Base-by-base conservation (phyloP, 1,284 basidiomycete genomes). In the Sparassis latifolia region DNA sequence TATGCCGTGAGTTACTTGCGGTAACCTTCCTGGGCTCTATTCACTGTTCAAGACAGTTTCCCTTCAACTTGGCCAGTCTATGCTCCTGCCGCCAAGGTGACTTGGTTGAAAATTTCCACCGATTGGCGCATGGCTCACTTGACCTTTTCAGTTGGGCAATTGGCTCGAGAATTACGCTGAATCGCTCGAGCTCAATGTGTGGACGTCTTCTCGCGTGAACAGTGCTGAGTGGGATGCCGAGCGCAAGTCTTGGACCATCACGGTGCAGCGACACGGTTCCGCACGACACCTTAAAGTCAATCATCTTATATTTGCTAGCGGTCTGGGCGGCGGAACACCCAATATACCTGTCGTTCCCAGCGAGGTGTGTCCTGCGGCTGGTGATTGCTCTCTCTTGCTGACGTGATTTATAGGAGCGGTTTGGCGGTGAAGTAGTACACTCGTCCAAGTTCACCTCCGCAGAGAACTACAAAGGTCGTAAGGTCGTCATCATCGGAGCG, bases 51-150 rank as follows among this genome's bases (percentile, higher is more conserved):
- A 7, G 6, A 10, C 50, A 79, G 78, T 28, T 82, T 81, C 67
- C 80, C 80, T 3, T 55, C 73, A 1, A 73, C 70, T 20, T 86
- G 84, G 82, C 81, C 83, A 0, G 75, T 79, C 0, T 82, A 75
- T 58, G 75, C 78, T 0, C 80, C 82, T 1, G 77, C 80, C 10
- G 67, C 64, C n/a, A 79, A 81, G 65, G 76, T 76, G 48, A 12
- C 52, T 52, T 9, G 27, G 6, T 42, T 12, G 6, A 7, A 5
- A 10, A 28, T 20, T 27, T 6, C 10, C 27, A 10, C 37, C 2
- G 33, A 29, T 30, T 43, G n/a, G 39, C 39, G 35, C 35, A 12
- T 33, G 28, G 3, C 44, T 29, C 31, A n/a, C 9, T 33, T 33
- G 5, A 3, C 10, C 35, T 4, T 27, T 29, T 7, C n/a, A 44